Evolutionary conservation across 139 green algal species (phyloP).

Genomic region (Trebouxia sp.): DNA sequence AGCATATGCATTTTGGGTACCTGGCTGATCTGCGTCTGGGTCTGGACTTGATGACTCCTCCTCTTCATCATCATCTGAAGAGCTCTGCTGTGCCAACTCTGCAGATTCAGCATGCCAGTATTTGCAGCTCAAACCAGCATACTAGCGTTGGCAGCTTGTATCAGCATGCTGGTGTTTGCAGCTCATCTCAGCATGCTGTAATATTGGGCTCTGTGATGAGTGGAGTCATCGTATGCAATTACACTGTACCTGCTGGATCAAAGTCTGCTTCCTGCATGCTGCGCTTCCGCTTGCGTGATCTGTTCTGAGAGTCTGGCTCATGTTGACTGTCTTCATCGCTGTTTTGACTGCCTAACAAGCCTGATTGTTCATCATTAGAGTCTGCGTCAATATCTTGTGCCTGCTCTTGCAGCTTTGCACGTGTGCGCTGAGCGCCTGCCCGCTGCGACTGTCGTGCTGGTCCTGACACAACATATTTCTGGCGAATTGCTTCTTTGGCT

Average conservation of each 20-base stretch:
- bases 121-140: too few relatives aligned
- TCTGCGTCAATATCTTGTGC: not conserved
- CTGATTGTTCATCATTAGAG: not conserved
- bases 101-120: conserved; percentile 7
- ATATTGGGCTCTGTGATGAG: too few relatives aligned
- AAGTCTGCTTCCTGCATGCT: not conserved
- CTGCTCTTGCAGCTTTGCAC: conserved; percentile 14
- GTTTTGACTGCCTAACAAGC: not conserved
- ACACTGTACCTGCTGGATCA: conserved; percentile 25
- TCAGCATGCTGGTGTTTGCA: too few relatives aligned
- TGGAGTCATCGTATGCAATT: too few relatives aligned
- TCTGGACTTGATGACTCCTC: not conserved
- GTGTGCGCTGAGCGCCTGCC: not conserved
- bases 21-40: too few relatives aligned
- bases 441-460: not conserved
- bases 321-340: not conserved
- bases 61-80: not conserved
- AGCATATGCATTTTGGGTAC: too few relatives aligned
- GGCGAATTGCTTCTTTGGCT: not conserved
- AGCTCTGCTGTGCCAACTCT: not conserved
- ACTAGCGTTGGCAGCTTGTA: too few relatives aligned
- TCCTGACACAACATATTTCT: conserved; percentile 1
- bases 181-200: too few relatives aligned
- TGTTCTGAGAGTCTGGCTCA: not conserved
- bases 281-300: not conserved